Evolutionary conservation across 192 early-diverging fungal genomes (phyloP).

Genomic region (Backusella australiensis): DNA sequence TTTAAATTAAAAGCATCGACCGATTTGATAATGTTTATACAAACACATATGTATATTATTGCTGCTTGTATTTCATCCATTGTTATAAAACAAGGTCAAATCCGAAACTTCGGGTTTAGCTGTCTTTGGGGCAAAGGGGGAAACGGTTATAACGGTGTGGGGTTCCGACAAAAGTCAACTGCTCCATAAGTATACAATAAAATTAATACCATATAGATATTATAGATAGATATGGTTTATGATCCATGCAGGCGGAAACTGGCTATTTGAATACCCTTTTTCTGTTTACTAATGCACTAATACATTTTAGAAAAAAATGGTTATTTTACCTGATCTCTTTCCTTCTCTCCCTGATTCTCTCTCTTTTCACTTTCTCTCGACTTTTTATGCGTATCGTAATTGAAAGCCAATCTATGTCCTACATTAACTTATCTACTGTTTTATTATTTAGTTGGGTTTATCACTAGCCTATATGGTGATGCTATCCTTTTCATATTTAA

Average conservation of each 20-base stretch:
- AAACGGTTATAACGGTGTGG: neutral
- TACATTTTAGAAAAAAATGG: neutral
- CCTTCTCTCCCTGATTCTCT: too few species aligned
- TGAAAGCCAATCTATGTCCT: neutral
- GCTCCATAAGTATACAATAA: neutral
- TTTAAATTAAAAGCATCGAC: too few species aligned
- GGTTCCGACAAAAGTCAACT: neutral
- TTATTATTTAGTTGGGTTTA: neutral
- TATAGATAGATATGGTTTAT: neutral
- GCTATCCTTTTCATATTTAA: neutral
- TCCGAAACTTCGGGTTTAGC: constrained; percentile 4
- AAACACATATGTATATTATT: neutral
- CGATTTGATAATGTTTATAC: neutral
- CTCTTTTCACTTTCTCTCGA: neutral
- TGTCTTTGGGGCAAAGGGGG: neutral
- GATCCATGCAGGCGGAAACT: neutral
- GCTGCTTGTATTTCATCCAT: neutral
- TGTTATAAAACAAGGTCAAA: neutral
- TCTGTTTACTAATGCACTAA: neutral
- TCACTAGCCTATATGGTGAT: too few species aligned
- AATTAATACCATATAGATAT: neutral
- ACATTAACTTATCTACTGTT: neutral
- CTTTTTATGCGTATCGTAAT: neutral
- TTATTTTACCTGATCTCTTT: neutral
- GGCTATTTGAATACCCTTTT: constrained; percentile 1